Conservation (phyloP, 495 filamentous ascomycete species). For the Cryomyces minteri region DNA sequence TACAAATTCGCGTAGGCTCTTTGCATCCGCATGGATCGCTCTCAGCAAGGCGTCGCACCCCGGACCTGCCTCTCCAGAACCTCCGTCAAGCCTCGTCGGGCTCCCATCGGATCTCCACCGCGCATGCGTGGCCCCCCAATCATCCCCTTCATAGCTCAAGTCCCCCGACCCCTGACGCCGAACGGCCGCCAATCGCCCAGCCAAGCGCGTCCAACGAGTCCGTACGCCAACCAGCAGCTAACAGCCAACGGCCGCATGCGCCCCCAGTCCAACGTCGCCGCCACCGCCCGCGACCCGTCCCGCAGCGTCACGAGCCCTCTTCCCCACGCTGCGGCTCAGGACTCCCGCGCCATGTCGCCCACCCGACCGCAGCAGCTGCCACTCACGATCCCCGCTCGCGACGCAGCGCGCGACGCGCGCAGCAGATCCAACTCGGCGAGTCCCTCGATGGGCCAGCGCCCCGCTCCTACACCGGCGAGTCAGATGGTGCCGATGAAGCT, state of each 20-base stretch:
- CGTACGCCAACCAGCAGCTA: conserved; percentile 21
- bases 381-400: conserved; percentile 8
- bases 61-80: conserved; percentile 84
- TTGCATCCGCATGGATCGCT: conserved; percentile 77
- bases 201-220: conserved; percentile 25
- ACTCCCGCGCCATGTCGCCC: conserved; percentile 34
- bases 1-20: conserved; percentile 39
- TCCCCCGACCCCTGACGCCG: conserved; percentile 5
- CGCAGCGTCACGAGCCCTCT: too few species aligned
- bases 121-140: conserved; percentile 26
- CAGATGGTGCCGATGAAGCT: conserved; percentile 31
- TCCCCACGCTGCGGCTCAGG: conserved; percentile 19
- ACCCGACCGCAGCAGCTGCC: conserved; percentile 25
- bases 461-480: conserved; percentile 38
- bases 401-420: conserved; percentile 3
- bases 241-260: conserved; percentile 13
- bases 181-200: conserved; percentile 24
- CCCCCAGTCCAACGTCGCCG: conserved; percentile 14
- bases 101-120: conserved; percentile 28
- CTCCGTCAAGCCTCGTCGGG: conserved; percentile 69
- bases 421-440: conserved; percentile 32
- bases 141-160: conserved; percentile 12
- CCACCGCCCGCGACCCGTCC: not conserved
- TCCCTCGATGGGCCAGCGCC: conserved; percentile 24
- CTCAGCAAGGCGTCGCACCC: conserved; percentile 80